These are phyloP conservation scores for Sphaerosporella brunnea DNA, from an alignment of 495 filamentous ascomycete species.

Conservation along the genomic window DNA sequence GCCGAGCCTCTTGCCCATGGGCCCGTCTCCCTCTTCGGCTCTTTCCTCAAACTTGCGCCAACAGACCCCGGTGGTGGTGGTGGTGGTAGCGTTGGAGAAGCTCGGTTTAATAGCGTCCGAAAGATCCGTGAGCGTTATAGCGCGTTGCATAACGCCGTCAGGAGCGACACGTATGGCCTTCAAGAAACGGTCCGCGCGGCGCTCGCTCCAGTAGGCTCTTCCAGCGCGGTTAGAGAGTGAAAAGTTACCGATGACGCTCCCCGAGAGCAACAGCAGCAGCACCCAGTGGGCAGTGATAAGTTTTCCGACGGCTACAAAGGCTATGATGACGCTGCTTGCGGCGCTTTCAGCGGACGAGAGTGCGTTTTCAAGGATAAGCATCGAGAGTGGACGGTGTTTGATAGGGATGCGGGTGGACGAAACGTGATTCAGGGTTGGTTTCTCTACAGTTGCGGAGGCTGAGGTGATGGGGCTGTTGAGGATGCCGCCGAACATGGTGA, in stretches of 20 bases:
- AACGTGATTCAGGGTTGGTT: background rate
- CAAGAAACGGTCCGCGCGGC: constrained; percentile 65
- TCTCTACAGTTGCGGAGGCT: background rate
- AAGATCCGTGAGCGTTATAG: constrained; percentile 67
- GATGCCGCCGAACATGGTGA: constrained; percentile 74
- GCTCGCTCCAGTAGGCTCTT: constrained; percentile 70
- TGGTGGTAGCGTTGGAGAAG: too few relatives aligned
- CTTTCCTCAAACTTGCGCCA: background rate
- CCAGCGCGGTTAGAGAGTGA: constrained; percentile 49
- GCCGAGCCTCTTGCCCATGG: background rate
- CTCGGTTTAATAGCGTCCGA: constrained; percentile 34
- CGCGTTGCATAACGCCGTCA: constrained; percentile 61
- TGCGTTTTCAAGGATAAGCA: constrained; percentile 51
- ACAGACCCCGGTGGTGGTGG: background rate
- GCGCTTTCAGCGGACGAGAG: constrained; percentile 51
- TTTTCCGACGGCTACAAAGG: constrained; percentile 43
- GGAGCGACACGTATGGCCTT: constrained; percentile 57
- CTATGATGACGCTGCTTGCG: constrained; percentile 54
- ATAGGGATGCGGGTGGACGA: constrained; percentile 33
- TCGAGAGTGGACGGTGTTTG: constrained; percentile 45
- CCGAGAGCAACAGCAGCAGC: constrained; percentile 45
- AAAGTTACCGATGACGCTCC: constrained; percentile 52
- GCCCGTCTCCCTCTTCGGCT: background rate
- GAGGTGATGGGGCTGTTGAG: constrained; percentile 29
- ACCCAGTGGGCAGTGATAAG: constrained; percentile 57